phyloP scores from a whole-genome alignment of 2,329 filamentous ascomycete species.

The Nigrospora oryzae region DNA sequence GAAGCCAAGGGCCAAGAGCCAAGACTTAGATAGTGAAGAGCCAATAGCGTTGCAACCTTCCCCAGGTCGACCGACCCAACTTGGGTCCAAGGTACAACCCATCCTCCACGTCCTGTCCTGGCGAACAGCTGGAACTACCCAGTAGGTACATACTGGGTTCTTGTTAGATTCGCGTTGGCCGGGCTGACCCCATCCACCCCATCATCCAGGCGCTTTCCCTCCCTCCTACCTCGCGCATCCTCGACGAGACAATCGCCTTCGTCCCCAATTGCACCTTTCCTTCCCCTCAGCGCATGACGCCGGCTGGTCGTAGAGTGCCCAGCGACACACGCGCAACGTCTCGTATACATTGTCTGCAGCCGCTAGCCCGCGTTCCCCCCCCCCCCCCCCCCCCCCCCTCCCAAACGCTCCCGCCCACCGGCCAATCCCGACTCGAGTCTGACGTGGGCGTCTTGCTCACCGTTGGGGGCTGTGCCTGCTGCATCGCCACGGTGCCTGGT shows the following conservation, averaged over 20 bases:
- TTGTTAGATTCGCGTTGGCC: too few relatives aligned
- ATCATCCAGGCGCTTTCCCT: neutral
- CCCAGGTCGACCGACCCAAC: too few relatives aligned
- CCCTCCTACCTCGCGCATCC: neutral
- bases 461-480: conserved; percentile 6
- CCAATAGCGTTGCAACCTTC: too few relatives aligned
- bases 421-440: conserved; percentile 2
- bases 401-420: neutral
- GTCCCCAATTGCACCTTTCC: conserved; percentile 1
- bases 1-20: too few relatives aligned
- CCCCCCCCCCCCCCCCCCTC: neutral
- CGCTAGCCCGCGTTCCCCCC: neutral
- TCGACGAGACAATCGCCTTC: conserved; percentile 1
- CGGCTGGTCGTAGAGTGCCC: neutral
- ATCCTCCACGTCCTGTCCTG: too few relatives aligned
- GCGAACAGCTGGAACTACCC: too few relatives aligned
- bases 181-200: too few relatives aligned
- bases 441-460: conserved; percentile 3
- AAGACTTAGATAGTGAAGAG: too few relatives aligned
- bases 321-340: conserved; percentile 2
- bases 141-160: too few relatives aligned
- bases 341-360: neutral
- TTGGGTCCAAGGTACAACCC: too few relatives aligned
- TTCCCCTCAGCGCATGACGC: neutral
- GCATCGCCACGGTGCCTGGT: conserved; percentile 7